These are phyloP conservation scores for Syncephalis fuscata DNA, from an alignment of 371 early-diverging fungal genomes.

Conservation along the genomic window DNA sequence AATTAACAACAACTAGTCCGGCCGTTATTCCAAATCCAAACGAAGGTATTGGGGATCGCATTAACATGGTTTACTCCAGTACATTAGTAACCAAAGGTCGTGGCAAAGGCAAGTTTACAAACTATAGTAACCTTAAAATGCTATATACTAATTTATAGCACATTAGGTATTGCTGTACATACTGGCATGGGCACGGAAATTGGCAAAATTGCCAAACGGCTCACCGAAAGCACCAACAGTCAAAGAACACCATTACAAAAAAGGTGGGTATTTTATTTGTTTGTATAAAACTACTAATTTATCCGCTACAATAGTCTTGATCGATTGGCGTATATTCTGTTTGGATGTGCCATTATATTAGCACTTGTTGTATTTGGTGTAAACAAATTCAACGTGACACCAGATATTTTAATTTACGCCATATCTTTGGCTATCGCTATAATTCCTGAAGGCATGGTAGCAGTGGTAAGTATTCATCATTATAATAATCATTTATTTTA, in stretches of 20 bases:
- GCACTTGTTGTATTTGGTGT: conserved; percentile 56
- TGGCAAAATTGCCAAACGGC: conserved; percentile 75
- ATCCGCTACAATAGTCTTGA: conserved; percentile 24
- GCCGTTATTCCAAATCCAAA: conserved; percentile 7
- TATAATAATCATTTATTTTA: no score
- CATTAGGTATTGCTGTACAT: conserved; percentile 38
- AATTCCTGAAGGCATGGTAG: conserved; percentile 91
- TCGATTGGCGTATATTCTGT: conserved; percentile 52
- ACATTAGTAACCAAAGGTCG: conserved; percentile 44
- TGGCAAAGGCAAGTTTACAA: conserved; percentile 29
- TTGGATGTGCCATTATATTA: conserved; percentile 41
- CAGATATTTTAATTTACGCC: conserved; percentile 48
- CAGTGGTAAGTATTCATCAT: conserved; percentile 14
- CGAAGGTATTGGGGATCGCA: conserved; percentile 30
- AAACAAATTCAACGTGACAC: conserved; percentile 27
- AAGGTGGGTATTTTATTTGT: conserved; percentile 8
- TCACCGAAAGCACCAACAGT: conserved; percentile 44
- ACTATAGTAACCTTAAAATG: no score
- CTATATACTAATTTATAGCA: no score
- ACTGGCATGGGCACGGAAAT: conserved; percentile 81
- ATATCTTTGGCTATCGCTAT: conserved; percentile 80
- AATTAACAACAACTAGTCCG: no score
- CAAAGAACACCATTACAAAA: conserved; percentile 57
- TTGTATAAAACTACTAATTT: not conserved
- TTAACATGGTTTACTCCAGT: conserved; percentile 33